Evolutionary conservation across 2,329 filamentous ascomycete species (phyloP), one percentile per base, ranked within the genome.

Genomic region (Claviceps capensis): DNA sequence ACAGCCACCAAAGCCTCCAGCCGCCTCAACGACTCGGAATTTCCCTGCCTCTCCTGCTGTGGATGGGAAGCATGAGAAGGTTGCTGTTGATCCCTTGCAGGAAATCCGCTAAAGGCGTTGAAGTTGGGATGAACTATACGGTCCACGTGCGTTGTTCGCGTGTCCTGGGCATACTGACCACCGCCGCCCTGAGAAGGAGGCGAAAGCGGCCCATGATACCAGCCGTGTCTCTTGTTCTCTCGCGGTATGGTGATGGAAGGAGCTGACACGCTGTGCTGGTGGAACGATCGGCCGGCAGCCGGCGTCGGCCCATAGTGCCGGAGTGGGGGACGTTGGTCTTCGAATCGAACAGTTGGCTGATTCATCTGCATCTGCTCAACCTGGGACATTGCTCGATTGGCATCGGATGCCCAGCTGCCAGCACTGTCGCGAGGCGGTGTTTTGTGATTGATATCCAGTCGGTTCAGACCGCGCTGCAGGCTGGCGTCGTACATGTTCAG

Each of bases 201-300:
- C 0, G 66, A 62, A 13, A 67, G 62, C 0, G 75, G 74, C 0
- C 75, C 75, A 42, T 86, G 80, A 59, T 88, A 88, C 84, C 85
- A 89, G 1, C 76, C 85, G 54, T 83, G 81, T 2, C 85, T 77
- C 61, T 85, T 86, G 34, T 70, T 71, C 56, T 79, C 81, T 8
- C 79, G 74, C 3, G 78, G 72, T 0, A 77, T 80, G 9, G 74
- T 69, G 37, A 76, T 68, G 0, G 73, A 70, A 0, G 79, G 79
- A 1, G 79, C 78, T 4, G 79, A 82, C 68, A 79, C 73, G 16
- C 78, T 80, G 53, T 82, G 74, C 38, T 81, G 77, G 52, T 80
- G 77, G 22, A 69, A 63, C 43, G 63, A 59, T 44, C 64, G 63
- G 7, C 60, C 56, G 38, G 60, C 57, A 44, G 60, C 61, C 57